Percentiles rank a stretch among this genome's conserved stretches.
phyloP scores from a whole-genome alignment of 768 basidiomycete genomes.

The Trametes cingulata region DNA sequence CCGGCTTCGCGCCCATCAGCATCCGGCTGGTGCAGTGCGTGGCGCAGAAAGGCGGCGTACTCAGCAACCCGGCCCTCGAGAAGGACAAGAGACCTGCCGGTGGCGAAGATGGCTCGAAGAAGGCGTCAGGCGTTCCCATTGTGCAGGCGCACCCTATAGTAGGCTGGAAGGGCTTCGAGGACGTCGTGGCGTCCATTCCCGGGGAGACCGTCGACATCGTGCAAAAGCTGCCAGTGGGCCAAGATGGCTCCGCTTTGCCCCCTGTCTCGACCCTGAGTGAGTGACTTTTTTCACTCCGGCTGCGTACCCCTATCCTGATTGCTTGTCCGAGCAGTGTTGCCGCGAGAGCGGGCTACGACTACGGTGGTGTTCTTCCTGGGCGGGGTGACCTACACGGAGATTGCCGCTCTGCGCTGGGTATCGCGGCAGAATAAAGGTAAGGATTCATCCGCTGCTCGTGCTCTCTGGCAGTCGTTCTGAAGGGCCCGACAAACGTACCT shows the following conservation, averaged over 20 bases:
- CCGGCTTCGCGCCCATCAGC: conserved; percentile 94
- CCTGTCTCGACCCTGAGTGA: conserved; percentile 37
- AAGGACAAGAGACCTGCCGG: conserved; percentile 50
- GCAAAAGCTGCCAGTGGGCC: conserved; percentile 42
- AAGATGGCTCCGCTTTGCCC: conserved; percentile 29
- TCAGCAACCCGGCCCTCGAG: conserved; percentile 72
- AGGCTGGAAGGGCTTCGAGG: conserved; percentile 98
- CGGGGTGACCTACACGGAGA: conserved; percentile 96
- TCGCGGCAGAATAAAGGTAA: conserved; percentile 79
- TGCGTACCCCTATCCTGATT: background rate
- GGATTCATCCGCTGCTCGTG: conserved; percentile 12
- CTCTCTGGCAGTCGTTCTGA: background rate
- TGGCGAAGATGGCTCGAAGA: conserved; percentile 39
- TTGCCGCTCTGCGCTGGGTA: conserved; percentile 93
- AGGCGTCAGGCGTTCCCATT: conserved; percentile 44
- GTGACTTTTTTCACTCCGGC: background rate
- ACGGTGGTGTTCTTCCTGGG: conserved; percentile 97
- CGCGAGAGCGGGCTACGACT: conserved; percentile 66
- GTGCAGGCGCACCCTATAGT: conserved; percentile 88
- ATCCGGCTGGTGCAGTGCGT: conserved; percentile 90
- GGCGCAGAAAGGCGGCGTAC: conserved; percentile 86
- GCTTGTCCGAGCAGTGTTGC: conserved; percentile 39
- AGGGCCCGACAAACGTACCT: background rate
- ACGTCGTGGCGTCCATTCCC: conserved; percentile 76
- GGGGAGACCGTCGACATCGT: conserved; percentile 84